Percentiles rank a stretch among this genome's conserved stretches.
These are phyloP conservation scores for Mycena sp. DNA, from an alignment of 1,284 basidiomycete genomes.

Conservation along the genomic window DNA sequence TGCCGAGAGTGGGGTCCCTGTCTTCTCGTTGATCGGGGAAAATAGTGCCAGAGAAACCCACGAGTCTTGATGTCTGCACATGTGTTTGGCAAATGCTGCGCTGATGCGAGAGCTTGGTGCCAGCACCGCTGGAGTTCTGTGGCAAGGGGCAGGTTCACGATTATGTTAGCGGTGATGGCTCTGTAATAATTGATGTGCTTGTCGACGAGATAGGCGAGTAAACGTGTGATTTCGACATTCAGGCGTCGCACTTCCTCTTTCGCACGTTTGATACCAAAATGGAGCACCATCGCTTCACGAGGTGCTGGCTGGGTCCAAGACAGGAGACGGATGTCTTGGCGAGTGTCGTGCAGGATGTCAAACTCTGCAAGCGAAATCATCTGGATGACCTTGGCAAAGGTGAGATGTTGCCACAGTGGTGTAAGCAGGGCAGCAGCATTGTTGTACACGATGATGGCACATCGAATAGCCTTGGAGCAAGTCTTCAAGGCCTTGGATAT, in stretches of 20 bases:
- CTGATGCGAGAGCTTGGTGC: too few species aligned
- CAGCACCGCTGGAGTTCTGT: neutral
- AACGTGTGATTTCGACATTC: slow-evolving; percentile 17
- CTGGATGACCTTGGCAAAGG: neutral
- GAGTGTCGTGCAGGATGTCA: neutral
- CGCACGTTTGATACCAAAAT: slow-evolving; percentile 11
- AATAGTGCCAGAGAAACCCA: too few species aligned
- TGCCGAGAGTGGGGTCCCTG: too few species aligned
- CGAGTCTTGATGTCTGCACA: too few species aligned
- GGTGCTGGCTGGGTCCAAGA: neutral
- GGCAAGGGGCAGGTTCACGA: neutral
- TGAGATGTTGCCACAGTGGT: neutral
- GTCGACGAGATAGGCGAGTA: slow-evolving; percentile 11
- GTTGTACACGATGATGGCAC: too few species aligned
- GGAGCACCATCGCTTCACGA: neutral
- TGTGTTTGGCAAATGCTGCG: too few species aligned
- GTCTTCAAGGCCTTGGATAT: too few species aligned
- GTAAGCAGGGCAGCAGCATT: neutral
- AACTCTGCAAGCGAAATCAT: neutral
- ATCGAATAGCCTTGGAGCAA: too few species aligned
- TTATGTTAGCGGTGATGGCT: neutral
- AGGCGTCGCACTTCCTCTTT: slow-evolving; percentile 11
- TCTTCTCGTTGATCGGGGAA: too few species aligned
- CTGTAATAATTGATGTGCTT: neutral
- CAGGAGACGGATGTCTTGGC: neutral